These are phyloP conservation scores for Neonectria faginata DNA, from an alignment of 2,329 filamentous ascomycete species.

Conservation along the genomic window DNA sequence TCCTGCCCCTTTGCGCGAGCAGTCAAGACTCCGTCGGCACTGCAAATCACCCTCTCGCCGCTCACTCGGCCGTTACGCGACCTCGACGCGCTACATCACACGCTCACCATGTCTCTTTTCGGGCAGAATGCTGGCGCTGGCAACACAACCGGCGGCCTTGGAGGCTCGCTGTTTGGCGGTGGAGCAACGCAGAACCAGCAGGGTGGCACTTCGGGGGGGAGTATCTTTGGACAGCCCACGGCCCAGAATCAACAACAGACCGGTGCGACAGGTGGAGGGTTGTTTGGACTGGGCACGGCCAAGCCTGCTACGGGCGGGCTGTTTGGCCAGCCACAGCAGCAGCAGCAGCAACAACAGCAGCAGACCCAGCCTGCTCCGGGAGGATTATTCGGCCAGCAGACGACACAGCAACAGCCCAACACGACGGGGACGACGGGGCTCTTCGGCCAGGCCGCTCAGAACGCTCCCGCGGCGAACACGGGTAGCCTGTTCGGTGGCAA, in stretches of 20 bases:
- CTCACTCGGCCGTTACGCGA: constrained; percentile 16
- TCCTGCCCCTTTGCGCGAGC: constrained; percentile 28
- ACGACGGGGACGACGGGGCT: constrained; percentile 42
- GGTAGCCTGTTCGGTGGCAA: constrained; percentile 41
- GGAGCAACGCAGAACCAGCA: constrained; percentile 24
- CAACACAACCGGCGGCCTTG: constrained; percentile 36
- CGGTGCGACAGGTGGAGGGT: constrained; percentile 39
- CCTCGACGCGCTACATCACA: constrained; percentile 14
- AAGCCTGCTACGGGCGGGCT: constrained; percentile 42
- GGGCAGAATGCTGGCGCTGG: constrained; percentile 44
- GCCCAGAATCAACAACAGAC: constrained; percentile 40
- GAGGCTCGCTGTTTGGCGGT: constrained; percentile 41
- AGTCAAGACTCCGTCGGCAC: constrained; percentile 32
- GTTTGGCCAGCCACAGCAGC: constrained; percentile 42
- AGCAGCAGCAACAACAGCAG: constrained; percentile 36
- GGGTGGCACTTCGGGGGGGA: constrained; percentile 8
- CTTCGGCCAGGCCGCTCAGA: constrained; percentile 46
- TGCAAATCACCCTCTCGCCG: constrained; percentile 13
- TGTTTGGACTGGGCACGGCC: constrained; percentile 48
- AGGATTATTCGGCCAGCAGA: constrained; percentile 46
- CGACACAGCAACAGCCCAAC: constrained; percentile 29
- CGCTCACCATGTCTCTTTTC: constrained; percentile 51
- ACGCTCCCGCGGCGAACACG: constrained; percentile 27
- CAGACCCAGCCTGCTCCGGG: constrained; percentile 32
- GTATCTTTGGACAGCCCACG: constrained; percentile 34